These are phyloP conservation scores for Apodospora peruviana DNA, from an alignment of 495 filamentous ascomycete species.

Conservation along the genomic window DNA sequence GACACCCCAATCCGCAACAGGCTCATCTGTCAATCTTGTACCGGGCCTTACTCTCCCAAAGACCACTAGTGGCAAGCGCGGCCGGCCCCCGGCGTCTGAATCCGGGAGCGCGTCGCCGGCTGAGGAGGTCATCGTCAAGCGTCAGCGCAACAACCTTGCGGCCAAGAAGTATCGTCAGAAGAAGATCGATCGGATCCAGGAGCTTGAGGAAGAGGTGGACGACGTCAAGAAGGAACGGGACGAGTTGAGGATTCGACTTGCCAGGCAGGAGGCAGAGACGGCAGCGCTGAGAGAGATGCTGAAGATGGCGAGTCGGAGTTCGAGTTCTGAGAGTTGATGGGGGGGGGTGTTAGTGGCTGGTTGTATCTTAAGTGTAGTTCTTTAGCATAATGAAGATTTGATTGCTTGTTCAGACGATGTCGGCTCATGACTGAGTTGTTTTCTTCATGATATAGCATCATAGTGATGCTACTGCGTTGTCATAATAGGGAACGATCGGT, in stretches of 20 bases:
- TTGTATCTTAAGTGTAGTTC: neutral
- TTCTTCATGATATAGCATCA: constrained; percentile 16
- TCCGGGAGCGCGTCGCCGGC: neutral
- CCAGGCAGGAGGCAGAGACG: constrained; percentile 58
- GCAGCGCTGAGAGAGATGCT: constrained; percentile 40
- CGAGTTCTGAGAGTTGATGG: neutral
- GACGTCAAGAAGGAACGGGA: constrained; percentile 56
- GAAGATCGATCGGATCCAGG: constrained; percentile 59
- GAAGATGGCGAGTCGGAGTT: constrained; percentile 21
- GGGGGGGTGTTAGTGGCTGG: neutral
- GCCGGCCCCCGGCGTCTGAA: constrained; percentile 4
- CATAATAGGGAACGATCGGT: constrained; percentile 30
- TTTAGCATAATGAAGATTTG: constrained; percentile 5
- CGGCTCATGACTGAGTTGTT: constrained; percentile 29
- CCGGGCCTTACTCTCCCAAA: neutral
- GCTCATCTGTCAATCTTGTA: neutral
- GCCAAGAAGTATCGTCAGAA: constrained; percentile 68
- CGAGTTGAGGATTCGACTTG: constrained; percentile 57
- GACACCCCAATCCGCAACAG: too few relatives aligned
- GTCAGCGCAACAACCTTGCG: constrained; percentile 62
- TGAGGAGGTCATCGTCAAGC: constrained; percentile 38
- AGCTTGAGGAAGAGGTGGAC: constrained; percentile 57
- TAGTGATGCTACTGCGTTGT: neutral
- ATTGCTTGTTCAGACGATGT: constrained; percentile 38
- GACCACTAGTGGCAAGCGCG: constrained; percentile 7